Base-by-base conservation (phyloP, 768 basidiomycete species). In the Tubosaeta sp. region DNA sequence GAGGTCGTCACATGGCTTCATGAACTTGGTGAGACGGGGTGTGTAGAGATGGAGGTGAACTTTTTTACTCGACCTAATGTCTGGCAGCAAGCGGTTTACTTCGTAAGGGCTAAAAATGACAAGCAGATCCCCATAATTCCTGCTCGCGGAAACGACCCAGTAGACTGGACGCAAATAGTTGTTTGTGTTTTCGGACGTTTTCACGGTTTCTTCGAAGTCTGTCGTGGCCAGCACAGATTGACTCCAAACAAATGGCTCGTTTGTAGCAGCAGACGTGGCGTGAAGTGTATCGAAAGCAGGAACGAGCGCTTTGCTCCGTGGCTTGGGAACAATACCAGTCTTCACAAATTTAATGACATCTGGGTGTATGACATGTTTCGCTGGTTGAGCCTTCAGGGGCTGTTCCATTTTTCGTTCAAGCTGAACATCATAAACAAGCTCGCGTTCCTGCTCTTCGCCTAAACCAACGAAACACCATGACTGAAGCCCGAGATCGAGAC, bases 381-480 rank as follows among this genome's bases (percentile, higher is more conserved):
- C 59, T 10, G 67, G 53, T 16, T 41, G 6, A 6, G 65, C 65
- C 22, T 32, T 59, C 1, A 65, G 58, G 6, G 74, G 71, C 6
- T 73, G 64, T 55, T 75, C 64, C 2, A 71, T 49, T 46, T 77
- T 64, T 10, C 59, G 62, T 51, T 80, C 77, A 6, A 56, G 61
- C 55, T 78, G 76, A 4, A 69, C 64, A 57, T 80, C 78, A 22
- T 75, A 74, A 3, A 59, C 54, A 6, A 80, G 62, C 50, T 80
- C 78, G 24, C 77, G 64, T 44, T 80, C 78, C 50, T 80, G 78
- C 51, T 80, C 78, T 54, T 59, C 56, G 10, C 51, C 56, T 47
- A 58, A 46, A 6, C 30, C 30, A 1, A 47, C 19, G 13, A 31
- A n/a, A 1, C 24, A 22, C 2, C 41, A 7, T 2, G 47, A 41